These are phyloP conservation scores for Solanum okadae DNA, from an alignment of 257 asterid genomes.

Conservation along the genomic window DNA sequence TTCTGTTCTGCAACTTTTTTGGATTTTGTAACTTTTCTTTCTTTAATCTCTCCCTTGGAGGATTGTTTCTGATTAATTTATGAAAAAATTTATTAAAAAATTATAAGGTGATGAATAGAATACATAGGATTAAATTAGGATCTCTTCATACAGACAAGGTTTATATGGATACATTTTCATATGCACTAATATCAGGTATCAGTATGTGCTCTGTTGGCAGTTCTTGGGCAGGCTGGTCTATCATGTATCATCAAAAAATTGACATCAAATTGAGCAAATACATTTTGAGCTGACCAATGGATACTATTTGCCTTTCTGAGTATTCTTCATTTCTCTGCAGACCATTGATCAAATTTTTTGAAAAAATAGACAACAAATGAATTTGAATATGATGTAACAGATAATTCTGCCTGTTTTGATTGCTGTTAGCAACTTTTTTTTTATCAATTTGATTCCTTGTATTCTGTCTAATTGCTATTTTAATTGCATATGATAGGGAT, in stretches of 20 bases:
- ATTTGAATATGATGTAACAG: background rate
- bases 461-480: background rate
- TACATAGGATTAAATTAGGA: background rate
- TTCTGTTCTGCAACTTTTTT: background rate
- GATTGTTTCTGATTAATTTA: background rate
- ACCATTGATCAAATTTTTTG: background rate
- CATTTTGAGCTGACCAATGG: background rate
- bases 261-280: background rate
- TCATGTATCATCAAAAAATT: background rate
- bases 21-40: background rate
- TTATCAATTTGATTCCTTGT: background rate
- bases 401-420: background rate
- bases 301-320: background rate
- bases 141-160: background rate
- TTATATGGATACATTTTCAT: background rate
- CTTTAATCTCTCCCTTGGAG: background rate
- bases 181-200: background rate
- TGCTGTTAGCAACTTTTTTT: background rate
- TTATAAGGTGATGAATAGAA: background rate
- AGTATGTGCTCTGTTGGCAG: background rate
- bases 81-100: background rate
- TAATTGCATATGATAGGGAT: slow-evolving; percentile 41
- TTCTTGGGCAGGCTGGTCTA: background rate
- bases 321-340: background rate
- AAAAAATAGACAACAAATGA: background rate